Conservation (phyloP, 352 stramenopile genomes). For the Globisporangium ultimum region DNA sequence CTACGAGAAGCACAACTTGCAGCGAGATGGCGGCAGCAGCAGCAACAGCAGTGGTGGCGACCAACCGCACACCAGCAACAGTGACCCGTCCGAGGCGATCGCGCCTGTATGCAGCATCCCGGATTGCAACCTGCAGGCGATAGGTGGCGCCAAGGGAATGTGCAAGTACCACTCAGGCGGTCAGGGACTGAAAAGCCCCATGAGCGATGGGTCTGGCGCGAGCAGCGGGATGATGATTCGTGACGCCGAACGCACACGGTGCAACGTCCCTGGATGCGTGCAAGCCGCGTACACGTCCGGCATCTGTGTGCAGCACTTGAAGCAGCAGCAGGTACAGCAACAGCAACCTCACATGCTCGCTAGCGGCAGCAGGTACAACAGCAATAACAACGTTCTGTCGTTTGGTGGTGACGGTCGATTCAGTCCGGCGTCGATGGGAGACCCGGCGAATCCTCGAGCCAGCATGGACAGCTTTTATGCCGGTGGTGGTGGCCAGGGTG, state of each 20-base stretch:
- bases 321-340: conserved; percentile 25
- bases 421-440: conserved; percentile 1
- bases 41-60: conserved; percentile 2
- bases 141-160: conserved; percentile 10
- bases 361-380: conserved; percentile 20
- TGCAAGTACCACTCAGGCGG: conserved; percentile 32
- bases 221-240: conserved; percentile 19
- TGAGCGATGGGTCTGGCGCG: conserved; percentile 5
- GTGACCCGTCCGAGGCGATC: neutral
- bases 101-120: conserved; percentile 13
- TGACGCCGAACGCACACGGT: conserved; percentile 28
- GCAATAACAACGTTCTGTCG: conserved; percentile 5
- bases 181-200: conserved; percentile 7
- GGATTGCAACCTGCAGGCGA: conserved; percentile 19
- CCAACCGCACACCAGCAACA: neutral
- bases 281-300: conserved; percentile 45
- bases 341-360: conserved; percentile 21
- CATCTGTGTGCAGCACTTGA: conserved; percentile 48
- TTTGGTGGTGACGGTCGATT: conserved; percentile 10
- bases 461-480: conserved; percentile 9
- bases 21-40: conserved; percentile 20
- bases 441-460: conserved; percentile 1
- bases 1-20: conserved; percentile 63
- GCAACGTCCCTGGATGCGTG: conserved; percentile 27
- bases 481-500: neutral